A percentile compares a stretch with the other conserved stretches of the same genome.
phyloP scores from a whole-genome alignment of 2,329 filamentous ascomycete species.

The Hymenoscyphus scutula region DNA sequence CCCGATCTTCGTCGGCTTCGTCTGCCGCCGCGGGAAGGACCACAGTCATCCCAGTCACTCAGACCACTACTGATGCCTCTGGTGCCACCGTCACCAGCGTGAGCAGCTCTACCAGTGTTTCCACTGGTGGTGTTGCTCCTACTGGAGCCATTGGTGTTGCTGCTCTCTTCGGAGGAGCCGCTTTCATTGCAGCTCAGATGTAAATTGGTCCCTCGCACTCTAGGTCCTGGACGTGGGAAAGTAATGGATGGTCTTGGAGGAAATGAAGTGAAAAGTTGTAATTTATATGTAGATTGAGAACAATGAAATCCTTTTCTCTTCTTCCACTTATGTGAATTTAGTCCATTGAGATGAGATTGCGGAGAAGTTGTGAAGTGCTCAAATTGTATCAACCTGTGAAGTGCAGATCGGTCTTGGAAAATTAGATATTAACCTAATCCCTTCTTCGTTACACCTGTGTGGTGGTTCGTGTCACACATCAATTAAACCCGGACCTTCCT shows the following conservation, averaged over 20 bases:
- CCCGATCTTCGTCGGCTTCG: slow-evolving; percentile 9
- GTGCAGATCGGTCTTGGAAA: no score
- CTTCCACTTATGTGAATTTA: neutral
- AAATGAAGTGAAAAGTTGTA: neutral
- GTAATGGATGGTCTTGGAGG: neutral
- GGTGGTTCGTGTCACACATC: no score
- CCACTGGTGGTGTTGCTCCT: slow-evolving; percentile 23
- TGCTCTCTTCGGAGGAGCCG: slow-evolving; percentile 33
- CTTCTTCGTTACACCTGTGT: no score
- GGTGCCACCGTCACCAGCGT: slow-evolving; percentile 10
- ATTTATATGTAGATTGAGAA: neutral
- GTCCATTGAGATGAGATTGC: no score
- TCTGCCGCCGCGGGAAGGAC: slow-evolving; percentile 5
- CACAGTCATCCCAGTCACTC: neutral
- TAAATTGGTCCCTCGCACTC: slow-evolving; percentile 13
- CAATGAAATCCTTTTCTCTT: neutral
- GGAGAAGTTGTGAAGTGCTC: no score
- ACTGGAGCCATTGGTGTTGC: slow-evolving; percentile 32
- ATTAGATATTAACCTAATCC: no score
- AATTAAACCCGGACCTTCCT: no score
- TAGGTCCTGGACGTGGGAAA: neutral
- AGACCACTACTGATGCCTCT: slow-evolving; percentile 13
- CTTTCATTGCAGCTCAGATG: slow-evolving; percentile 29
- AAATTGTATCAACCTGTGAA: no score
- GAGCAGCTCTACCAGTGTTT: slow-evolving; percentile 9